Conservation (phyloP, 2,329 filamentous ascomycete genomes). For the Sarocladiaceae sp. region DNA sequence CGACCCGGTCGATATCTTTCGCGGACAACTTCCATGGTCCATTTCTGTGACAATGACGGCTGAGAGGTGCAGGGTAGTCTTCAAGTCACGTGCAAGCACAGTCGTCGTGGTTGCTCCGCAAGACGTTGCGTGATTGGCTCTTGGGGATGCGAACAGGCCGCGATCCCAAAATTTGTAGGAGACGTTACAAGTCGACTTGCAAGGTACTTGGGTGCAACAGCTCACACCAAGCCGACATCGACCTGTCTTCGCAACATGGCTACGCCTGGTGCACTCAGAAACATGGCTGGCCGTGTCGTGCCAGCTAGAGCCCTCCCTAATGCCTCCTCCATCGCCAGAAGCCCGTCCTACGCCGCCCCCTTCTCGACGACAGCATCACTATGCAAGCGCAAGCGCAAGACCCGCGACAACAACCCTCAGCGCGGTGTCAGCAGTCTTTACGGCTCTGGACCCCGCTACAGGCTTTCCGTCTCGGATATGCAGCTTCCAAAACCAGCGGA, state of each 20-base stretch:
- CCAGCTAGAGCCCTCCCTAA: not conserved
- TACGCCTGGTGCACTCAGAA: not conserved
- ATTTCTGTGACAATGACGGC: no score
- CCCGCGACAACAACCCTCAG: slow-evolving; percentile 65
- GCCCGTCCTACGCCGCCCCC: slow-evolving; percentile 17
- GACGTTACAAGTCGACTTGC: not conserved
- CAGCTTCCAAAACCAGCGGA: slow-evolving; percentile 68
- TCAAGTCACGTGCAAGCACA: not conserved
- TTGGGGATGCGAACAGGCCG: not conserved
- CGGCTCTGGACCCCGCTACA: slow-evolving; percentile 66
- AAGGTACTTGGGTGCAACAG: not conserved
- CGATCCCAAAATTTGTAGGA: slow-evolving; percentile 7
- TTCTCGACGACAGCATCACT: slow-evolving; percentile 52
- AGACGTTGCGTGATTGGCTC: not conserved
- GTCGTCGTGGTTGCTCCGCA: not conserved
- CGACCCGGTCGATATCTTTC: no score
- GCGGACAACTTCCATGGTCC: no score
- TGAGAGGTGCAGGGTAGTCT: slow-evolving; percentile 1
- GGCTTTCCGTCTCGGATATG: slow-evolving; percentile 66
- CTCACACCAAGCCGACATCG: not conserved
- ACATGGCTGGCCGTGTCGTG: not conserved
- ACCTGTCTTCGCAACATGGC: not conserved
- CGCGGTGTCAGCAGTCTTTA: slow-evolving; percentile 79
- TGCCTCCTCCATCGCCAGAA: slow-evolving; percentile 8
- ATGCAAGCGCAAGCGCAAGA: slow-evolving; percentile 36